phyloP scores from a whole-genome alignment of 108 stramenopile genomes.

The Aurantiochytrium sp. region DNA sequence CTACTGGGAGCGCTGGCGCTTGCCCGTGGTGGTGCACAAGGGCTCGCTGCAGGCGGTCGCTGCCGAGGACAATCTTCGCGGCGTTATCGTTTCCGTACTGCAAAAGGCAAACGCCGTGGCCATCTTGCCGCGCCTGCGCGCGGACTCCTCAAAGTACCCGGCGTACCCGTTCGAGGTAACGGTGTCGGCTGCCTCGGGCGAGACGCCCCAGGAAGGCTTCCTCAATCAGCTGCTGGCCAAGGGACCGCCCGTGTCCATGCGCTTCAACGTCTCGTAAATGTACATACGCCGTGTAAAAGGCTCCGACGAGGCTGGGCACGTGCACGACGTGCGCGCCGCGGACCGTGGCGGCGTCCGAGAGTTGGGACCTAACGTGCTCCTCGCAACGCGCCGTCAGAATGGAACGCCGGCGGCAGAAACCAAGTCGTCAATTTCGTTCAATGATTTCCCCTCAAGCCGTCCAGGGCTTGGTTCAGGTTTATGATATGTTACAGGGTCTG shows the following conservation, averaged over 20 bases:
- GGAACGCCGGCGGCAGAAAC: background rate
- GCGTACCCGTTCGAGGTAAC: background rate
- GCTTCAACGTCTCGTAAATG: background rate
- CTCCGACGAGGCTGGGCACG: background rate
- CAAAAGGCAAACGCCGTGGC: background rate
- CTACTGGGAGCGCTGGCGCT: background rate
- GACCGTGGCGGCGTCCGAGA: background rate
- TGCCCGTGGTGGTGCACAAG: conserved; percentile 4
- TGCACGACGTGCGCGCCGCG: background rate
- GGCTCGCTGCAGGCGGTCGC: background rate
- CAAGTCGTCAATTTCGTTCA: too few species aligned
- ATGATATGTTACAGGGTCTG: background rate
- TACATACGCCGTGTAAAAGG: background rate
- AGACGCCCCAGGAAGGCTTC: background rate
- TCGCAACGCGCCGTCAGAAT: too few species aligned
- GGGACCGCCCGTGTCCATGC: conserved; percentile 15
- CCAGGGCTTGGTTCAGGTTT: background rate
- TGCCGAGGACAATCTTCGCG: background rate
- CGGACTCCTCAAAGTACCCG: background rate
- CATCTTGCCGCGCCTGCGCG: background rate
- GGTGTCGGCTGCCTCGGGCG: background rate
- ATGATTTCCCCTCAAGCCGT: too few species aligned
- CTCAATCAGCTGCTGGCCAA: background rate
- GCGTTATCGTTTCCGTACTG: background rate
- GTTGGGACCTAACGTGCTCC: too few species aligned